A percentile compares a stretch with the other conserved stretches of the same genome.
These are phyloP conservation scores for Collybiopsis luxurians DNA, from an alignment of 768 basidiomycete species.

Conservation along the genomic window DNA sequence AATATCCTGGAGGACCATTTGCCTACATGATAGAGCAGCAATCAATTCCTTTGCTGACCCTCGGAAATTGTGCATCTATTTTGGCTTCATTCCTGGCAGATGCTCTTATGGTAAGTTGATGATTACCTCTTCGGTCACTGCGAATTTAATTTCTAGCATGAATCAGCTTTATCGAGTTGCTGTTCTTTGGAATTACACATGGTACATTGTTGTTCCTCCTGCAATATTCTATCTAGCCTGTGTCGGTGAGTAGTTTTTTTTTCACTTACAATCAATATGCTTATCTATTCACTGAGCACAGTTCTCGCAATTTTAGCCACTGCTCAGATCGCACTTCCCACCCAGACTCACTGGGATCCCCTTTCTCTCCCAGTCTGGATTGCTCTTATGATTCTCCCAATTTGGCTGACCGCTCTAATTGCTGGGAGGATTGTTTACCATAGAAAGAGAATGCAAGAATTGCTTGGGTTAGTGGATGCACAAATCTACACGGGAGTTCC, in stretches of 20 bases:
- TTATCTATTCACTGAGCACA: conserved; percentile 4
- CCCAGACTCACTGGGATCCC: conserved; percentile 20
- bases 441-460: conserved; percentile 16
- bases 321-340: conserved; percentile 26
- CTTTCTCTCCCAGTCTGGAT: conserved; percentile 30
- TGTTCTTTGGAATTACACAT: conserved; percentile 25
- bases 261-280: too few species aligned
- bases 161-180: conserved; percentile 33
- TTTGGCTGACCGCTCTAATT: conserved; percentile 28
- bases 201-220: conserved; percentile 18
- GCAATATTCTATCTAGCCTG: conserved; percentile 17
- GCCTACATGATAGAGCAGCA: conserved; percentile 26
- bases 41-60: conserved; percentile 19
- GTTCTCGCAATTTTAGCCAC: conserved; percentile 29
- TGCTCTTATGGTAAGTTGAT: conserved; percentile 34
- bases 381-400: conserved; percentile 28
- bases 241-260: conserved; percentile 11
- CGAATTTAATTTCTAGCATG: neutral
- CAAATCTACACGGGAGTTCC: too few species aligned
- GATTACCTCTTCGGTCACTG: too few species aligned
- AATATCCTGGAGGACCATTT: conserved; percentile 31
- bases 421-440: conserved; percentile 28
- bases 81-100: conserved; percentile 34
- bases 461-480: too few species aligned
- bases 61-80: conserved; percentile 21